Base-by-base conservation (phyloP, 2,329 filamentous ascomycete genomes). In the Ramichloridium luteum region DNA sequence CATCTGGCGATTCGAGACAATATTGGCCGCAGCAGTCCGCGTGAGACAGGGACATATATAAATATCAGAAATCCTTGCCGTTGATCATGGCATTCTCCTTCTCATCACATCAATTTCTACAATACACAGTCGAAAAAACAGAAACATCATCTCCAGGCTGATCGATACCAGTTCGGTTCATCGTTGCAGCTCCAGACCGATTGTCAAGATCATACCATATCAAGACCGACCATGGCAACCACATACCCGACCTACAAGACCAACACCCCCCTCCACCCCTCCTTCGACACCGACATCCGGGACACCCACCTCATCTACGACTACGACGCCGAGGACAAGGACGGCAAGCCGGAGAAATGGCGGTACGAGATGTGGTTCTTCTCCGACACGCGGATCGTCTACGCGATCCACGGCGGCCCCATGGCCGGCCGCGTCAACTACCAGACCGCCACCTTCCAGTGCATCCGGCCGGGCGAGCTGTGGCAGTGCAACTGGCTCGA, bases 401-500 rank as follows among this genome's bases (percentile, higher is more conserved):
- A 74, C 41, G 62, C 63, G 14, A 74, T 74, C 33, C 69, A 74
- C 40, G 68, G 70, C 3, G 70, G 70, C 0, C 70, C 70, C 3
- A 74, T 74, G 70, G 62, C 63, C 0, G 67, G 68, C 2, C 59
- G 67, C 3, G 52, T 55, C 31, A 71, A 71, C 48, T 71, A 62
- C 47, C 68, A 72, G 41, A 58, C 61, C 1, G 66, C 60, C 9
- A 65, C 62, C 1, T 74, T 68, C 43, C 69, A 73, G 44, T 74
- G 70, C 48, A 63, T 74, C 16, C 60, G 70, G 0, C 63, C 67
- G 0, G 67, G 67, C 2, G 70, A 74, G 47, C 45, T 73, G 1
- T 74, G 70, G 70, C 70, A 74, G 43, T 63, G 66, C 39, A 73
- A 69, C 37, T 74, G 69, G 69, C 60, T 74, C 1, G 68, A 74